phyloP scores from a whole-genome alignment of 2,329 filamentous ascomycete genomes.

The Epichloe festucae region DNA sequence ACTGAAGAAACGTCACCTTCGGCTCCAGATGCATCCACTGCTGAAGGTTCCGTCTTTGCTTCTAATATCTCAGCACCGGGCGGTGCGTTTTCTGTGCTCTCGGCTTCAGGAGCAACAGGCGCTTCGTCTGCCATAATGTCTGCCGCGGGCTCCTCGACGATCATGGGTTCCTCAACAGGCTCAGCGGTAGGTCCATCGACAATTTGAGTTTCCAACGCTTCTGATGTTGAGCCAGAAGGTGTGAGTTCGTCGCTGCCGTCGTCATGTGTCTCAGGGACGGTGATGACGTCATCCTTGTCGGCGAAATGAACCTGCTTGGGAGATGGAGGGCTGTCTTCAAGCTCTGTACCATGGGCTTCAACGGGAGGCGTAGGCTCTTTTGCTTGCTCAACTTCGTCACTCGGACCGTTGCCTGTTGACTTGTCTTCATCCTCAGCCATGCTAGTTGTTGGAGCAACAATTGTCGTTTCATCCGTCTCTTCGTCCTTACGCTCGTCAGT shows the following conservation, averaged over 20 bases:
- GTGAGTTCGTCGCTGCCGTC: not conserved
- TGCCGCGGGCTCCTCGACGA: not conserved
- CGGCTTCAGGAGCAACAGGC: not conserved
- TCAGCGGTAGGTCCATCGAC: constrained; percentile 1
- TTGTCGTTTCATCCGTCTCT: not conserved
- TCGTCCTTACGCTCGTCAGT: not conserved
- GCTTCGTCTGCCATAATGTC: not conserved
- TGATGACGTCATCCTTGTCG: constrained; percentile 5
- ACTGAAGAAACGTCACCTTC: not conserved
- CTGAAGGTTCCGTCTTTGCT: not conserved
- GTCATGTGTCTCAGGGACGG: not conserved
- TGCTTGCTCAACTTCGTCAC: not conserved
- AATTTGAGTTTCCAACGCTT: not conserved
- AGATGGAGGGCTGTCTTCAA: not conserved
- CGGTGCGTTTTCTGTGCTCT: not conserved
- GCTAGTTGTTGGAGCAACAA: not conserved
- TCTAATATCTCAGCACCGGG: not conserved
- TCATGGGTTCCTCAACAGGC: not conserved
- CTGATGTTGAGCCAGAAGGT: not conserved
- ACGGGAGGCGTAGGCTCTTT: not conserved
- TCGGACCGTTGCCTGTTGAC: not conserved
- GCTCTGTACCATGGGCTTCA: not conserved
- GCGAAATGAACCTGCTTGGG: constrained; percentile 7
- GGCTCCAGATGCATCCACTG: not conserved
- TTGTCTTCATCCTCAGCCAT: not conserved